phyloP scores from a whole-genome alignment of 768 basidiomycete species.

The Auricularia sp. region DNA sequence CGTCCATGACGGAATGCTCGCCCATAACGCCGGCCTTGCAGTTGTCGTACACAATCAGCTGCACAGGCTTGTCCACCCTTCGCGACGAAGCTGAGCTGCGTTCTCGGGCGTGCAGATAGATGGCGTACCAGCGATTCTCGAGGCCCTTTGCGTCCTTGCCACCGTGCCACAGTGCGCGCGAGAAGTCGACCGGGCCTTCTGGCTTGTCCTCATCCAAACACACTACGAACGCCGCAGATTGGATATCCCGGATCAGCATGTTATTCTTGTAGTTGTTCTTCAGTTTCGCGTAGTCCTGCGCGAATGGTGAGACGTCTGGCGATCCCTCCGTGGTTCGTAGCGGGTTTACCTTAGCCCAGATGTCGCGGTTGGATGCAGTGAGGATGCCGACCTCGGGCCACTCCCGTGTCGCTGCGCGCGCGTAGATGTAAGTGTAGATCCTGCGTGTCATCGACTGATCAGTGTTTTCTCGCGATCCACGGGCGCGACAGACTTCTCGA shows the following conservation, averaged over 20 bases:
- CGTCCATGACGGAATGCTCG: constrained; percentile 89
- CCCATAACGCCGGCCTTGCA: constrained; percentile 79
- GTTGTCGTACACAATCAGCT: constrained; percentile 82
- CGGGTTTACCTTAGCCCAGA: constrained; percentile 70
- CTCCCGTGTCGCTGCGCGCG: constrained; percentile 42
- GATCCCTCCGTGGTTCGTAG: not conserved
- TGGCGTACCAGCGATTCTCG: constrained; percentile 27
- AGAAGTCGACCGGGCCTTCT: constrained; percentile 43
- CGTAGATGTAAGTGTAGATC: constrained; percentile 63
- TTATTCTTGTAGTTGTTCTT: constrained; percentile 52
- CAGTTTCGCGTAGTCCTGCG: constrained; percentile 56
- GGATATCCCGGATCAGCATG: constrained; percentile 56
- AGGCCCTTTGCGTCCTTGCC: constrained; percentile 37
- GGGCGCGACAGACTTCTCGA: constrained; percentile 42
- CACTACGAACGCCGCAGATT: constrained; percentile 79
- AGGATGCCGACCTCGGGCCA: constrained; percentile 72
- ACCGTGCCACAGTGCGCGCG: constrained; percentile 77
- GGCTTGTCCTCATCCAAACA: constrained; percentile 62
- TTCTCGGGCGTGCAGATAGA: not conserved
- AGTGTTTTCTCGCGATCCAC: not conserved
- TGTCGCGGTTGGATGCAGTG: constrained; percentile 70
- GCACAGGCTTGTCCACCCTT: constrained; percentile 80
- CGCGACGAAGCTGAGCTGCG: not conserved
- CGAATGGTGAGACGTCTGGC: not conserved
- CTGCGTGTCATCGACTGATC: constrained; percentile 24